Base-by-base conservation (phyloP, 352 stramenopile species). In the Thraustotheca clavata region DNA sequence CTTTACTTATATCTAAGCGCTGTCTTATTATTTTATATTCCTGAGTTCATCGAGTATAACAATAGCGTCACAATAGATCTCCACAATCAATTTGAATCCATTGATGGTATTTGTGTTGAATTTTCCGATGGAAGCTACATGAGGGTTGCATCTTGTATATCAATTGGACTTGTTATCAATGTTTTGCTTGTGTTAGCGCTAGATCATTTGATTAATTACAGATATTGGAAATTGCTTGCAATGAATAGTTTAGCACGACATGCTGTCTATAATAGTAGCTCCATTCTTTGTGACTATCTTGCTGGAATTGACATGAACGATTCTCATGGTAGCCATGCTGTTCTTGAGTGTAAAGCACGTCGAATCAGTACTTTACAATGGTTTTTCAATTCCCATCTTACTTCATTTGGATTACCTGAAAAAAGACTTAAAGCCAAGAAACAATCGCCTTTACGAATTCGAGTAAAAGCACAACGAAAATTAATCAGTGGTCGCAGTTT, bases 111-210 rank as follows among this genome's bases (percentile, higher is more conserved):
- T 11, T 65, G 46, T 35, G 38, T 65, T 6, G 26, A 54, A 40
- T 39, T 65, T 24, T 65, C 57, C 27, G 57, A 65, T 14, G 31
- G 57, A 29, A 57, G 43, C 46, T 65, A 65, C 38, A 39, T 65
- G 22, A 40, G 57, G 16, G 57, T 65, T 8, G 38, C 32, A 16
- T 12, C 16, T 6, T 26, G 41, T 2, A 36, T 65, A 9, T 29
- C 24, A 0, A 33, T 55, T 38, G 57, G 57, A 12, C 27, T 65
- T 6, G 20, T 65, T n/a, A 16, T 22, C 38, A 65, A 65, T 35
- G 26, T 65, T 18, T 38, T 38, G 11, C 1, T 8, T n/a, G 2
- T 65, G 18, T n/a, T 43, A n/a, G 29, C 41, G 3, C n/a, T 65
- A n/a, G 57, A 65, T 33, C 57, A 65, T 6, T 2, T 47, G n/a